Evolutionary conservation across 352 stramenopile genomes (phyloP).

Genomic region (Phytophthora parvispora): DNA sequence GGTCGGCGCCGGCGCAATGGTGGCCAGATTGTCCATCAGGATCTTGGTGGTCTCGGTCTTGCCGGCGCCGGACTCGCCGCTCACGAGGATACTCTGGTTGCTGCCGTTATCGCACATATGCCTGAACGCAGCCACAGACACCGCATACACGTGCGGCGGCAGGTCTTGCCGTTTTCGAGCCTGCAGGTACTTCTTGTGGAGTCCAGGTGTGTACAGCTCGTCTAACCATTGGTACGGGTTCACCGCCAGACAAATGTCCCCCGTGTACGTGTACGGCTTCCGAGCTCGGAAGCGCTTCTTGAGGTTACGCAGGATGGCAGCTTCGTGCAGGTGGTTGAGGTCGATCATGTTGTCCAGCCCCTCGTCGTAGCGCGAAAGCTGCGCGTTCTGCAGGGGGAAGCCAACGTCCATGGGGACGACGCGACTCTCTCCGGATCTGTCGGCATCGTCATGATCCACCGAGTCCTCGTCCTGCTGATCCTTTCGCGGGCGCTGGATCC

Average conservation of each 20-base stretch:
- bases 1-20: conserved; percentile 52
- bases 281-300: conserved; percentile 78
- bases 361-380: conserved; percentile 21
- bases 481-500: conserved; percentile 42
- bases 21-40: conserved; percentile 88
- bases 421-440: conserved; percentile 29
- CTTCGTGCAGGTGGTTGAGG: conserved; percentile 91
- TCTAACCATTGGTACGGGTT: conserved; percentile 96
- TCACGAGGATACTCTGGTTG: conserved; percentile 92
- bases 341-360: conserved; percentile 85
- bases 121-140: conserved; percentile 74
- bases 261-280: conserved; percentile 96
- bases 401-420: conserved; percentile 48
- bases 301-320: conserved; percentile 93
- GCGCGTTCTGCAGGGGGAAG: conserved; percentile 78
- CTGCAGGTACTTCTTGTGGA: conserved; percentile 74
- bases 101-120: conserved; percentile 61
- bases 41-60: conserved; percentile 97
- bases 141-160: conserved; percentile 78
- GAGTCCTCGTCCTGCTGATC: conserved; percentile 38
- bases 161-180: conserved; percentile 53
- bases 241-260: conserved; percentile 97
- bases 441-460: conserved; percentile 27
- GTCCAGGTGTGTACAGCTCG: conserved; percentile 78
- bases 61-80: conserved; percentile 89